Conservation (phyloP, 257 asterid genomes). For the Leonotis leonurus region DNA sequence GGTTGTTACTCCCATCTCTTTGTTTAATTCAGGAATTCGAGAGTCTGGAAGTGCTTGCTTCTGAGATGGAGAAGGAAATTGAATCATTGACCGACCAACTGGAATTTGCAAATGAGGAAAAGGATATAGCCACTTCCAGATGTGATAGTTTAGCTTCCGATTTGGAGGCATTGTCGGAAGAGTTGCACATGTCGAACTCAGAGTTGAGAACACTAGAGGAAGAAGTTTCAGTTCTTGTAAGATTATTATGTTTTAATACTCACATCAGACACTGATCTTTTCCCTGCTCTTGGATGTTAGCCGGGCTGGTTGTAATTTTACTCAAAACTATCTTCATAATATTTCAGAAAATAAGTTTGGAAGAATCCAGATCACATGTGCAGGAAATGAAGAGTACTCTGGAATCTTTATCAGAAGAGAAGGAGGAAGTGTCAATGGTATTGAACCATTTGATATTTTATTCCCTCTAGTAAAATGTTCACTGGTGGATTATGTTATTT, state of each 20-base stretch:
- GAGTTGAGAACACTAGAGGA: conserved; percentile 50
- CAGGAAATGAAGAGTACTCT: conserved; percentile 42
- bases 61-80: conserved; percentile 82
- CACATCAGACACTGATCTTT: neutral
- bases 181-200: conserved; percentile 44
- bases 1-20: too few species aligned
- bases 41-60: conserved; percentile 84
- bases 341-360: conserved; percentile 53
- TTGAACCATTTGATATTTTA: neutral
- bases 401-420: conserved; percentile 48
- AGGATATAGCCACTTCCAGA: conserved; percentile 46
- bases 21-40: conserved; percentile 54
- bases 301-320: neutral
- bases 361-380: conserved; percentile 39
- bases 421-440: conserved; percentile 84
- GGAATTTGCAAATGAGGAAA: conserved; percentile 40
- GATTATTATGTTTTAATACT: conserved; percentile 18
- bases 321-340: conserved; percentile 19
- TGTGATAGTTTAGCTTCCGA: conserved; percentile 68
- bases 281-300: conserved; percentile 1
- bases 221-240: conserved; percentile 70
- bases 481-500: conserved; percentile 11
- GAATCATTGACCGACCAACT: conserved; percentile 74
- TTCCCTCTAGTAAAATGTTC: neutral
- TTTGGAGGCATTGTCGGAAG: conserved; percentile 42